Base-by-base conservation (phyloP, 441 rosid genomes). In the Gossypium davidsonii region DNA sequence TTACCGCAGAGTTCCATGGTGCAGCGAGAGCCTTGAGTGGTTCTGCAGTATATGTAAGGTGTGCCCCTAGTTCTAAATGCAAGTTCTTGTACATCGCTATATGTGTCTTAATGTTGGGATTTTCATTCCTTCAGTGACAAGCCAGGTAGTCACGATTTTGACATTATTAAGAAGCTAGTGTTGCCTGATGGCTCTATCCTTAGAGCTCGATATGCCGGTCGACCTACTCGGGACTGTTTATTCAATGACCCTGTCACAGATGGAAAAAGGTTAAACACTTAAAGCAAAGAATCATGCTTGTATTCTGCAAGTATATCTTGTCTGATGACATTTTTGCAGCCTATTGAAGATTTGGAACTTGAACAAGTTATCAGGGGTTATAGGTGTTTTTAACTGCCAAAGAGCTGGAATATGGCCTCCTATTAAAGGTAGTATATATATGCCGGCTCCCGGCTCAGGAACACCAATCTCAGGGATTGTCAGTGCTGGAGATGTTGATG, bases 331-430 rank as follows among this genome's bases (percentile, higher is more conserved):
- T 18, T 26, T 60, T 26, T 71, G 63, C 77, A 84, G 89, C 51
- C 69, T 87, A 77, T 57, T 87, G 75, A 85, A 87, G 77, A 77
- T 85, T 10, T 87, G 89, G 96, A 90, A 89, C 76, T 8, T 87
- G 81, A 90, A 90, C 81, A 89, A 85, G 61, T 79, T 79, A 73
- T 73, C 85, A 0, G 93, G 90, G 3, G 80, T 87, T 4, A 65
- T 90, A 2, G 91, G 91, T 58, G 87, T 80, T 71, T 90, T 90
- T 70, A 90, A 90, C 78, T 90, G 90, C 81, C 96, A 89, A 87
- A 91, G 89, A 60, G 87, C 85, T 39, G 93, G 93, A 78, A 63
- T 77, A 62, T 83, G 91, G 89, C 89, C 89, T 18, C 71, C 71
- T 1, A 15, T 26, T 78, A 80, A 77, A 82, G 73, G 79, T 53